These are phyloP conservation scores for Panus rudis DNA, from an alignment of 768 basidiomycete genomes.

Conservation along the genomic window DNA sequence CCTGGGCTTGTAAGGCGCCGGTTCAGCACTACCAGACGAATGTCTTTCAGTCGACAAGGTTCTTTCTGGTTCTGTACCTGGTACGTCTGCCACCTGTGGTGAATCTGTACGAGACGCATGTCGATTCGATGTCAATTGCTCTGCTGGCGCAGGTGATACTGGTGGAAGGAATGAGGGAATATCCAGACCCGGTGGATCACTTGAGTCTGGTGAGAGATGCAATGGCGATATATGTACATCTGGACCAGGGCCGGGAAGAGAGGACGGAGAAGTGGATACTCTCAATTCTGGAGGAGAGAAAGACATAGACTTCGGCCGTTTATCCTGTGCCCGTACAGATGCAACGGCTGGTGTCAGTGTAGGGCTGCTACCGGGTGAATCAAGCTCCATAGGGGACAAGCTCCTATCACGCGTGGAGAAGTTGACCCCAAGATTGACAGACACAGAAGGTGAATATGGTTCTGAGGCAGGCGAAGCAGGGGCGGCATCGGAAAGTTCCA, in stretches of 20 bases:
- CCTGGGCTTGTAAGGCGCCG: constrained; percentile 8
- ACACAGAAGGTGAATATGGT: too few species aligned
- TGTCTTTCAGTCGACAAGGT: background rate
- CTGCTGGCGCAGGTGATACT: constrained; percentile 12
- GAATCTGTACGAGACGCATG: background rate
- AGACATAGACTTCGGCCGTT: constrained; percentile 10
- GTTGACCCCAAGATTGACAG: too few species aligned
- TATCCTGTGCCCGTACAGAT: background rate
- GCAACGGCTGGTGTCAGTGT: constrained; percentile 13
- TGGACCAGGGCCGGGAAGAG: background rate
- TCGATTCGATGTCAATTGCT: constrained; percentile 5
- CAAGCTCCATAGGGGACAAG: constrained; percentile 58
- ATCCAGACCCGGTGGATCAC: constrained; percentile 1
- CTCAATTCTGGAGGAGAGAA: constrained; percentile 8
- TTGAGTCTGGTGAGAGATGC: constrained; percentile 5
- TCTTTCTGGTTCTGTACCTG: background rate
- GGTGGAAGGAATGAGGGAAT: background rate
- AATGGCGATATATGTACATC: constrained; percentile 1
- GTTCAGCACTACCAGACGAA: background rate
- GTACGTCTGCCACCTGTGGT: background rate
- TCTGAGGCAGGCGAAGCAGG: too few species aligned
- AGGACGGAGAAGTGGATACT: constrained; percentile 2
- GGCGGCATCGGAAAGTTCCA: too few species aligned
- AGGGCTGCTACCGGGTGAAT: constrained; percentile 37
- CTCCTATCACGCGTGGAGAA: constrained; percentile 34